phyloP scores from a whole-genome alignment of 805 yeast genomes.

The Wickerhamomyces queroliae region DNA sequence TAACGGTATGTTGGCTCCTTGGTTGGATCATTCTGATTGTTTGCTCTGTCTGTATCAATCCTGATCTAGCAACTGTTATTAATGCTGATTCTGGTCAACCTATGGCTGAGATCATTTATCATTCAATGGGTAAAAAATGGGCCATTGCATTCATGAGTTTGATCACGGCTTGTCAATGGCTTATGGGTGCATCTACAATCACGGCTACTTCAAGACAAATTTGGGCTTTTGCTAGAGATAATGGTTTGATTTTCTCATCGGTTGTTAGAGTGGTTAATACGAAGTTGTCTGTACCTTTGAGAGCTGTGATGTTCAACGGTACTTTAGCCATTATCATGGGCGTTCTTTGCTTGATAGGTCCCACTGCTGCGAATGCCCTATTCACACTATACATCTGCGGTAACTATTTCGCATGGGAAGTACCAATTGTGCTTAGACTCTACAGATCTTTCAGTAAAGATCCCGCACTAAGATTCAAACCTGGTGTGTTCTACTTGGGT shows the following conservation, averaged over 20 bases:
- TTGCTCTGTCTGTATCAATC: slow-evolving; percentile 45
- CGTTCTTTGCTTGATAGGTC: slow-evolving; percentile 49
- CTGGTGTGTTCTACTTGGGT: slow-evolving; percentile 65
- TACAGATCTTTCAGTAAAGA: slow-evolving; percentile 30
- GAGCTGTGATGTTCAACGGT: slow-evolving; percentile 54
- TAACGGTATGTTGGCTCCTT: slow-evolving; percentile 45
- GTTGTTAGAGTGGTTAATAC: slow-evolving; percentile 50
- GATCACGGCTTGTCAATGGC: slow-evolving; percentile 53
- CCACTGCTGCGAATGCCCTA: slow-evolving; percentile 61
- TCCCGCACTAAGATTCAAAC: slow-evolving; percentile 33
- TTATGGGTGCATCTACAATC: slow-evolving; percentile 60
- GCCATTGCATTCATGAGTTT: slow-evolving; percentile 57
- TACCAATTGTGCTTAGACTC: slow-evolving; percentile 51
- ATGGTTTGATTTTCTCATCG: slow-evolving; percentile 57
- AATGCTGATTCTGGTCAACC: slow-evolving; percentile 45
- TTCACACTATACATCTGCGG: slow-evolving; percentile 62
- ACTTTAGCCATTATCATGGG: slow-evolving; percentile 47
- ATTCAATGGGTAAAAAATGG: slow-evolving; percentile 59
- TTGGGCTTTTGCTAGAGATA: slow-evolving; percentile 75
- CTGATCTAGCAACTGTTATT: slow-evolving; percentile 26
- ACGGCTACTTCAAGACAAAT: slow-evolving; percentile 66
- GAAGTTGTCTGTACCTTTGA: slow-evolving; percentile 49
- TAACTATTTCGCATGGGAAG: slow-evolving; percentile 57
- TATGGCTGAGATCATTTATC: slow-evolving; percentile 57
- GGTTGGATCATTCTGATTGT: slow-evolving; percentile 55